These are phyloP conservation scores for Kuraishia borneana DNA, from an alignment of 805 yeast species.

Conservation along the genomic window DNA sequence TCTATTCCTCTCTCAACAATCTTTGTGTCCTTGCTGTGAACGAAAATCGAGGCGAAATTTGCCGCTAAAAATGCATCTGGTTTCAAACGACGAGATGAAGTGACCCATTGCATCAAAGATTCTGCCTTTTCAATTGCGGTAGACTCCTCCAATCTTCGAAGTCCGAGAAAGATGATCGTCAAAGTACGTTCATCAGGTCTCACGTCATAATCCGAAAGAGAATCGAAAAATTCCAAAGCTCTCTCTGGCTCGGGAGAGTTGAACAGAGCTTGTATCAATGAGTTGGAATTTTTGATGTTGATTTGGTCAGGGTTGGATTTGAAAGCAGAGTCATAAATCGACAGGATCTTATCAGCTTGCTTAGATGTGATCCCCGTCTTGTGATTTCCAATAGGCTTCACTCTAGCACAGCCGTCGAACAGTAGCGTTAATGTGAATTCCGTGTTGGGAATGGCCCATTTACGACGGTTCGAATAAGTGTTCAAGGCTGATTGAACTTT, in stretches of 20 bases:
- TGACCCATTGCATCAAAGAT: background rate
- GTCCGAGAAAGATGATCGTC: conserved; percentile 7
- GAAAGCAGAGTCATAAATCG: conserved; percentile 19
- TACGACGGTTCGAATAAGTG: conserved; percentile 42
- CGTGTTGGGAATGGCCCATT: conserved; percentile 47
- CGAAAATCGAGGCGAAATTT: background rate
- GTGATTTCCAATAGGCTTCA: conserved; percentile 7
- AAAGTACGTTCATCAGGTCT: conserved; percentile 23
- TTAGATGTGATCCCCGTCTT: conserved; percentile 15
- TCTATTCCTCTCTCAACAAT: conserved; percentile 1
- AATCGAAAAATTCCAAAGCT: conserved; percentile 27
- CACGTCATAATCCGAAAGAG: conserved; percentile 10
- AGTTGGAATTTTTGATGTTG: conserved; percentile 31
- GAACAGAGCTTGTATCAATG: conserved; percentile 32
- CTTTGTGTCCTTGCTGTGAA: background rate
- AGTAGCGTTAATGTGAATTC: conserved; percentile 34
- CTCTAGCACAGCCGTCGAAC: conserved; percentile 31
- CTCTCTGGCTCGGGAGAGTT: conserved; percentile 25
- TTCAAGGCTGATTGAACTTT: conserved; percentile 38
- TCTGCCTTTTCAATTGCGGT: background rate
- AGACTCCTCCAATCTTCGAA: background rate
- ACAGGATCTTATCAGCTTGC: conserved; percentile 21
- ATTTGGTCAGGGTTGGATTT: conserved; percentile 14
- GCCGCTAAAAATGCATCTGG: background rate
- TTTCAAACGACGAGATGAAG: background rate